A percentile compares a stretch with the other conserved stretches of the same genome.
Conservation (phyloP, 768 basidiomycete genomes). For the Plicaturopsis crispa region DNA sequence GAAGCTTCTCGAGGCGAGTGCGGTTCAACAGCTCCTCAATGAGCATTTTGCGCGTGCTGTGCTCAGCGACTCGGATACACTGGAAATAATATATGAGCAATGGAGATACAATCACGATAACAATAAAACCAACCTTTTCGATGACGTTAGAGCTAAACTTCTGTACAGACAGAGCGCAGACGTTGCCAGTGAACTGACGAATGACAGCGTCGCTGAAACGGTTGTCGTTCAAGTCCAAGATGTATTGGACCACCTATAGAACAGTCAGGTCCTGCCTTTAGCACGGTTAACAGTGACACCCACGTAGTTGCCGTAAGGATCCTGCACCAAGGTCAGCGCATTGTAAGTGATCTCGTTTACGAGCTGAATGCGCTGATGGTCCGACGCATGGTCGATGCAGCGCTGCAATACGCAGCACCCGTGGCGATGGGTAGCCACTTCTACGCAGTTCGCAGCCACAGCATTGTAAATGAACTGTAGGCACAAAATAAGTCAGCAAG, state of each 20-base stretch:
- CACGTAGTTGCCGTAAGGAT: conserved; percentile 92
- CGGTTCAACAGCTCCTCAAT: conserved; percentile 95
- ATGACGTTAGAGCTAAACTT: conserved; percentile 99
- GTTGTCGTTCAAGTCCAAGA: conserved; percentile 96
- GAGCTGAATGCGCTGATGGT: conserved; percentile 89
- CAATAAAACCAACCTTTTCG: conserved; percentile 59
- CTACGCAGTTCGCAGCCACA: conserved; percentile 96
- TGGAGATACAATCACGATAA: conserved; percentile 1
- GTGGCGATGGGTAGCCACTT: conserved; percentile 96
- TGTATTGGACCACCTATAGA: conserved; percentile 88
- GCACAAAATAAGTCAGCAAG: neutral
- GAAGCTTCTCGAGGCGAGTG: conserved; percentile 87
- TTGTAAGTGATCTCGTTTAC: conserved; percentile 99
- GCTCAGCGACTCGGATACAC: conserved; percentile 93
- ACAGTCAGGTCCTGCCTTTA: conserved; percentile 1
- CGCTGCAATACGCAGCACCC: conserved; percentile 98
- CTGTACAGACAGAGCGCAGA: conserved; percentile 95
- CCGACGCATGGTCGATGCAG: conserved; percentile 97
- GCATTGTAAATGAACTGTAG: conserved; percentile 96
- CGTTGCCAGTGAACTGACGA: conserved; percentile 94
- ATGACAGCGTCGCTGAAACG: conserved; percentile 97
- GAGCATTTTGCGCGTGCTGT: conserved; percentile 86
- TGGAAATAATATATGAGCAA: conserved; percentile 17
- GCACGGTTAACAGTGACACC: conserved; percentile 17
- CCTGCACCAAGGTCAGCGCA: conserved; percentile 94